phyloP scores from a whole-genome alignment of 1,284 basidiomycete species.

The Cryptococcus sp. region DNA sequence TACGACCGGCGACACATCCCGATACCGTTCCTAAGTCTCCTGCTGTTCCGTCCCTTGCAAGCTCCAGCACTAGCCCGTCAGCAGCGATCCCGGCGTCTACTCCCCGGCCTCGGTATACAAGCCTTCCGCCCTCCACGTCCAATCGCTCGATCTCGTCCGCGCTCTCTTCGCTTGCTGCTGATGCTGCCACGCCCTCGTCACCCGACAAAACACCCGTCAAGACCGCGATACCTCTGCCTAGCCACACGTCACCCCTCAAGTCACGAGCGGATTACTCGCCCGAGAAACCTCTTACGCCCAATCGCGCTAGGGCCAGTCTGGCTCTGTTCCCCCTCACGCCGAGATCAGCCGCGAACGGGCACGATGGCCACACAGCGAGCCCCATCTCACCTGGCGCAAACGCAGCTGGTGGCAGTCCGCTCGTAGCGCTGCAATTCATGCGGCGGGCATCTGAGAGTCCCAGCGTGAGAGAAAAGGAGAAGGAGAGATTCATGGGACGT shows the following conservation, averaged over 20 bases:
- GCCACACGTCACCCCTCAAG: no score
- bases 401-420: conserved; percentile 20
- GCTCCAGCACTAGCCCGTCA: neutral
- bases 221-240: no score
- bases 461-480: conserved; percentile 39
- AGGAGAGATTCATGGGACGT: conserved; percentile 23
- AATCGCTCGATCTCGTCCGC: no score
- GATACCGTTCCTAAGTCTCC: neutral
- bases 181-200: no score
- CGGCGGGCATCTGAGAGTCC: conserved; percentile 47
- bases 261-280: no score
- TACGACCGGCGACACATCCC: no score
- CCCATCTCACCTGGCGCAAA: neutral
- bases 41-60: neutral
- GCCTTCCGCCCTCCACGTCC: no score
- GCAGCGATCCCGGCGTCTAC: neutral
- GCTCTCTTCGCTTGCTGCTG: no score
- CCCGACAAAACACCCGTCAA: no score
- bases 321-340: no score
- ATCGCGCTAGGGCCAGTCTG: no score
- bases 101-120: neutral
- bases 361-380: neutral
- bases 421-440: conserved; percentile 44
- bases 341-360: neutral
- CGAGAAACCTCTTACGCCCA: no score